Conservation (phyloP, 176 grass and related monocot species). For the Eragrostis curvula region DNA sequence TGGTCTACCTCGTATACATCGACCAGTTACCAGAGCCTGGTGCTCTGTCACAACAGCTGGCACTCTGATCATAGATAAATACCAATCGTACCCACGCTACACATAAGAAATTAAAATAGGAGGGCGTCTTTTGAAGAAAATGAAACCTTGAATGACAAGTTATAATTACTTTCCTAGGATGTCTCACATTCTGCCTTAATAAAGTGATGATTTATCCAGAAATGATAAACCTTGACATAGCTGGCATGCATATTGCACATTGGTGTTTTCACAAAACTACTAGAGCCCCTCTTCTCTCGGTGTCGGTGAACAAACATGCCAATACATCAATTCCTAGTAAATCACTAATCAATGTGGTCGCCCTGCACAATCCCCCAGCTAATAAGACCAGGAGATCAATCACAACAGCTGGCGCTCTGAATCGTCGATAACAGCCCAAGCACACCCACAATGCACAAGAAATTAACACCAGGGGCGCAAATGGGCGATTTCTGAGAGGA, state of each 20-base stretch:
- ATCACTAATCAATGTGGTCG: neutral
- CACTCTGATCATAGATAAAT: too few relatives aligned
- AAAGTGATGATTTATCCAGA: too few relatives aligned
- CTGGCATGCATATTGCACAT: neutral
- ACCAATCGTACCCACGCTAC: too few relatives aligned
- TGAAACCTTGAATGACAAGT: too few relatives aligned
- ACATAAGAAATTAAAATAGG: too few relatives aligned
- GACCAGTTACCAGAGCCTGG: neutral
- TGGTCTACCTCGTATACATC: neutral
- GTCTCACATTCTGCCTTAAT: too few relatives aligned
- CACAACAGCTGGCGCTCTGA: neutral
- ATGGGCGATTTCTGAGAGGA: neutral
- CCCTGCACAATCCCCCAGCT: neutral
- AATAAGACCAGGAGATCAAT: conserved; percentile 8
- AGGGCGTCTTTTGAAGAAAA: too few relatives aligned
- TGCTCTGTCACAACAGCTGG: too few relatives aligned
- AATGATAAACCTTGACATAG: too few relatives aligned
- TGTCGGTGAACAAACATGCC: neutral
- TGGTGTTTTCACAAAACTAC: neutral
- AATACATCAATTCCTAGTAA: neutral
- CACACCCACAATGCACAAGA: neutral
- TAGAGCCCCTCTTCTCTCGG: too few relatives aligned
- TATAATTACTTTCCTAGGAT: too few relatives aligned
- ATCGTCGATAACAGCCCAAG: neutral
- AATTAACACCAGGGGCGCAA: neutral